These are phyloP conservation scores for Claviceps sp. DNA, from an alignment of 2,329 filamentous ascomycete species.

Conservation along the genomic window DNA sequence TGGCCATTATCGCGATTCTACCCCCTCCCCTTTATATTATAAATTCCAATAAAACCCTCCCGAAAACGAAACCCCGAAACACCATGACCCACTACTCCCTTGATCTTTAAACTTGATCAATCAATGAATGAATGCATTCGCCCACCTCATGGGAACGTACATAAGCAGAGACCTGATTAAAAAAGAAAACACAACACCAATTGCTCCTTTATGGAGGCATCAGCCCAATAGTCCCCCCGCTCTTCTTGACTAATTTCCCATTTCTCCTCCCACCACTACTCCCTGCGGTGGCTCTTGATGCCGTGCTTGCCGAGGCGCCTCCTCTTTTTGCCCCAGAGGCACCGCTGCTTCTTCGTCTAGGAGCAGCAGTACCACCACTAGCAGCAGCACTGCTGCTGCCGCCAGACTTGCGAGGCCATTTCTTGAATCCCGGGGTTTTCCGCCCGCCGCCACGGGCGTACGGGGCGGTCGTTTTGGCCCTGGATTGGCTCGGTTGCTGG, in stretches of 20 bases:
- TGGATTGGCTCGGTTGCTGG: constrained; percentile 14
- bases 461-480: constrained; percentile 11
- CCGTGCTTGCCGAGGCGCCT: constrained; percentile 10
- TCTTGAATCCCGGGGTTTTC: constrained; percentile 16
- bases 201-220: constrained; percentile 21
- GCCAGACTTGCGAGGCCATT: constrained; percentile 12
- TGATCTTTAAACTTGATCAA: background rate
- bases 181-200: background rate
- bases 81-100: background rate
- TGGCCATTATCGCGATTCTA: too few species aligned
- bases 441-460: constrained; percentile 15
- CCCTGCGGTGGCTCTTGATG: constrained; percentile 10
- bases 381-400: constrained; percentile 11
- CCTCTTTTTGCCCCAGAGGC: constrained; percentile 14
- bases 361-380: constrained; percentile 11
- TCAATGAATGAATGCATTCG: background rate
- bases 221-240: constrained; percentile 21
- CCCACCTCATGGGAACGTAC: background rate
- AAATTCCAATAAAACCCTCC: too few species aligned
- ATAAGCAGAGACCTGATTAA: background rate
- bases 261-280: constrained; percentile 13
- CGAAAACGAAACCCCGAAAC: too few species aligned
- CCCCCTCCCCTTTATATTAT: too few species aligned
- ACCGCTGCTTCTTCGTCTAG: constrained; percentile 16
- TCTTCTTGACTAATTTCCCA: constrained; percentile 20